Evolutionary conservation across 371 early-diverging fungal species (phyloP), one percentile per base, ranked within the genome.

Genomic region (Basidiobolus meristosporus): DNA sequence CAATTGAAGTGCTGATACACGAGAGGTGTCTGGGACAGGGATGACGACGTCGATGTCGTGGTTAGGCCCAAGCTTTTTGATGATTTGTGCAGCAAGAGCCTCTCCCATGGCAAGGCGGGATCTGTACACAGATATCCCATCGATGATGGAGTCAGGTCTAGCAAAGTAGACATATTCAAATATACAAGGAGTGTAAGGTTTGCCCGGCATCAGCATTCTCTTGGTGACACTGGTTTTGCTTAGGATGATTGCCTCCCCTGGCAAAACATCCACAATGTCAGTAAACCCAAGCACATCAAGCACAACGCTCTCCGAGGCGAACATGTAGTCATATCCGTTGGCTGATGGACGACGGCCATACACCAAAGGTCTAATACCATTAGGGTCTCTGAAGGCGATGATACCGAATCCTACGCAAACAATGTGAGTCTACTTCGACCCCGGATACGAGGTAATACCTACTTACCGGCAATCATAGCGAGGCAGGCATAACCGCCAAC

Each of bases 91-190:
- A 6, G 95, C 97, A 31, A 97, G 67, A 18, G 85, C 83, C 53
- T 90, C 91, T 37, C 97, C 97, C 93, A 97, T 93, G 26, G 86
- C 83, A 51, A 97, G 56, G 39, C 97, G 82, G 40, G 92, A 73
- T 50, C 87, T 84, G 72, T 93, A 93, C n/a, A 97, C 97, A 3
- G 91, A 90, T 42, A 97, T 82, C 7, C 90, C 92, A 56, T 97
- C 90, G 44, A 97, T 89, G 47, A 92, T 86, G 31, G 91, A 89
- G 50, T 97, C 97, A 5, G 95, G 92, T 23, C 97, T 79, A 15
- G 95, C 93, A 71, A 97, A 97, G 65, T 97, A 86, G 35, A 97
- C 95, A 52, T 86, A 93, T 63, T 97, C 97, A 52, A 97, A 97
- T 52, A 97, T 86, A 59, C 95, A 95, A 19, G 95, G 97, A 11